Percentiles rank a stretch among this genome's conserved stretches.
Conservation (phyloP, 2,329 filamentous ascomycete genomes). For the Talaromyces rugulosus region DNA sequence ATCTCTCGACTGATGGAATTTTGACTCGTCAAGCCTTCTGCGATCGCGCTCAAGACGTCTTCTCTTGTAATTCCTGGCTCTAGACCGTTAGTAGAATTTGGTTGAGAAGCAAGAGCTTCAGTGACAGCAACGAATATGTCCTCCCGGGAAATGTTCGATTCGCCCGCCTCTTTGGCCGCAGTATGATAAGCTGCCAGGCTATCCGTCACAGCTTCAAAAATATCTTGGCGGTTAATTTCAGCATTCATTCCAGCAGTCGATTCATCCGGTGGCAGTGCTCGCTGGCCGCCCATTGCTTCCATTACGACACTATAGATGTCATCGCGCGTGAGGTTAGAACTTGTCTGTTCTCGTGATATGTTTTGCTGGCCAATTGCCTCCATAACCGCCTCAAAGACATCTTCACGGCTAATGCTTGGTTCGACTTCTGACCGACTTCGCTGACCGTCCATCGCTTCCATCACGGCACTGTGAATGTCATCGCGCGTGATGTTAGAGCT, state of each 20-base stretch:
- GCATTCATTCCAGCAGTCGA: conserved; percentile 35
- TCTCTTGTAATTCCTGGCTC: conserved; percentile 49
- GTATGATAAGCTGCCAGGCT: conserved; percentile 48
- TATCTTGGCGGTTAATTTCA: conserved; percentile 49
- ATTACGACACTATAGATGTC: conserved; percentile 57
- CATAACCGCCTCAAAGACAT: conserved; percentile 12
- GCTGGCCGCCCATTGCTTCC: conserved; percentile 50
- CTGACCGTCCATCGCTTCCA: conserved; percentile 24
- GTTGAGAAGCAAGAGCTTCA: conserved; percentile 29
- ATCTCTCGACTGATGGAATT: conserved; percentile 55
- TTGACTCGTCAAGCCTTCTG: conserved; percentile 52
- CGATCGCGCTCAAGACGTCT: conserved; percentile 55
- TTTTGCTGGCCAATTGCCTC: conserved; percentile 19
- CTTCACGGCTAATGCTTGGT: conserved; percentile 18
- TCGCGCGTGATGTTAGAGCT: conserved; percentile 30
- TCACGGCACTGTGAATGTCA: conserved; percentile 55
- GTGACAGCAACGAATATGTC: conserved; percentile 17
- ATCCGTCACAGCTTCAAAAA: conserved; percentile 58
- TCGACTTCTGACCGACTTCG: conserved; percentile 31
- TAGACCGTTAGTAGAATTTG: conserved; percentile 25
- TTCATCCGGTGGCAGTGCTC: conserved; percentile 29
- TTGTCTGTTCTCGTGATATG: background rate
- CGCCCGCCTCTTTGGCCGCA: conserved; percentile 53
- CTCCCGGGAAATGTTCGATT: conserved; percentile 43
- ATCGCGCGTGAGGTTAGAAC: conserved; percentile 46